Conservation (phyloP, 2,329 filamentous ascomycete genomes). For the Pyrenophora teres region DNA sequence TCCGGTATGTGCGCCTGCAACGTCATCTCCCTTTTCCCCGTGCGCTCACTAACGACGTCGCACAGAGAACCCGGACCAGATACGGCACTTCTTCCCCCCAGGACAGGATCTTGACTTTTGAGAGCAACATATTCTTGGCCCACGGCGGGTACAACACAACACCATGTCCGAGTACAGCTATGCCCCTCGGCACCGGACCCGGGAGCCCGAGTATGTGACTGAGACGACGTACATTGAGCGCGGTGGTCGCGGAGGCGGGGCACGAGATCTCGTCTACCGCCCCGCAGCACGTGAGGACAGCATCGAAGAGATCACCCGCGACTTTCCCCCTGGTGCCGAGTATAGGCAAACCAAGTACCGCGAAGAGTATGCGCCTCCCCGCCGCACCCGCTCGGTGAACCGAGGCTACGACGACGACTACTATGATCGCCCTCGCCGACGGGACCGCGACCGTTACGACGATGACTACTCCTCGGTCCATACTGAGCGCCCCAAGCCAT, state of each 20-base stretch:
- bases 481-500: conserved; percentile 48
- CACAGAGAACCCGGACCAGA: conserved; percentile 17
- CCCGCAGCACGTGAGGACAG: conserved; percentile 68
- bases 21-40: conserved; percentile 2
- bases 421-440: conserved; percentile 44
- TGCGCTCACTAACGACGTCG: conserved; percentile 22
- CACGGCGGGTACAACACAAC: conserved; percentile 19
- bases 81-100: conserved; percentile 1
- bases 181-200: conserved; percentile 54
- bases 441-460: conserved; percentile 50
- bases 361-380: conserved; percentile 57
- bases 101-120: conserved; percentile 10
- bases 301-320: conserved; percentile 82
- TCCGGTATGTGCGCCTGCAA: conserved; percentile 25
- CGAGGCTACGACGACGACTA: conserved; percentile 61
- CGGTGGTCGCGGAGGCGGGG: conserved; percentile 50
- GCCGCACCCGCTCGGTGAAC: conserved; percentile 69
- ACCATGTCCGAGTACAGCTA: conserved; percentile 58
- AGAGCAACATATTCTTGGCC: conserved; percentile 12
- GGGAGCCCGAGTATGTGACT: conserved; percentile 56
- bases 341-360: conserved; percentile 54
- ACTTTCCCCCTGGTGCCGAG: conserved; percentile 72
- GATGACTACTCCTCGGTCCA: conserved; percentile 55
- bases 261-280: conserved; percentile 57
- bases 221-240: conserved; percentile 58